These are phyloP conservation scores for Selenicereus undatus DNA, from an alignment of 148 eudicot genomes.

Conservation along the genomic window DNA sequence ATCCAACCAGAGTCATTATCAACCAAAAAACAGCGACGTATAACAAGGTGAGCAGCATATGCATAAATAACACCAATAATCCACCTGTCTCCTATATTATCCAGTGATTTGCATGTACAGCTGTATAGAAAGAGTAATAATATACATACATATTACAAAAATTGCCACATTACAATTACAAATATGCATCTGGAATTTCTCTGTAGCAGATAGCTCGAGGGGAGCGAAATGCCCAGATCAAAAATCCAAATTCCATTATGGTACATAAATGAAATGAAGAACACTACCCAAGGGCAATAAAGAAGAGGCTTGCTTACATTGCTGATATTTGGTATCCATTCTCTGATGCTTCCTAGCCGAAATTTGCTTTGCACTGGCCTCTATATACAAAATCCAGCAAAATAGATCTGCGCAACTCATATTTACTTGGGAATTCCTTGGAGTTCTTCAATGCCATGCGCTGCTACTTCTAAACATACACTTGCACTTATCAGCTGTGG, in stretches of 20 bases:
- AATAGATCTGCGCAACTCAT: not conserved
- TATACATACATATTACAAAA: constrained; percentile 26
- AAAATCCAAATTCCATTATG: constrained; percentile 11
- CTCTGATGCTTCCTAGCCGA: constrained; percentile 15
- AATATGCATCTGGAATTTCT: constrained; percentile 6
- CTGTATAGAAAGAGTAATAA: constrained; percentile 5
- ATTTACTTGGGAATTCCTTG: not conserved
- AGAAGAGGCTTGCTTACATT: not conserved
- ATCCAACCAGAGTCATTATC: not conserved
- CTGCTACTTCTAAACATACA: constrained; percentile 1
- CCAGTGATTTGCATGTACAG: constrained; percentile 6
- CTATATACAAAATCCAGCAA: constrained; percentile 27
- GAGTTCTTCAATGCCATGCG: constrained; percentile 8
- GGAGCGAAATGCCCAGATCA: constrained; percentile 7
- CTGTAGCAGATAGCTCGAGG: constrained; percentile 6
- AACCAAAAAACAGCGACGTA: not conserved
- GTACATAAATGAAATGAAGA: not conserved
- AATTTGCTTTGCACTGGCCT: constrained; percentile 13
- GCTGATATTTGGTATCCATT: not conserved
- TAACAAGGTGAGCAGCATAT: not conserved
- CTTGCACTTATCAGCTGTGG: not conserved
- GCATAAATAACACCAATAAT: not conserved
- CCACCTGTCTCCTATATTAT: not conserved
- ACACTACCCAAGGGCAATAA: not conserved
- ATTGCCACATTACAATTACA: constrained; percentile 8